Base-by-base conservation (phyloP, 306 rosid species). In the Casuarina cunninghamiana region DNA sequence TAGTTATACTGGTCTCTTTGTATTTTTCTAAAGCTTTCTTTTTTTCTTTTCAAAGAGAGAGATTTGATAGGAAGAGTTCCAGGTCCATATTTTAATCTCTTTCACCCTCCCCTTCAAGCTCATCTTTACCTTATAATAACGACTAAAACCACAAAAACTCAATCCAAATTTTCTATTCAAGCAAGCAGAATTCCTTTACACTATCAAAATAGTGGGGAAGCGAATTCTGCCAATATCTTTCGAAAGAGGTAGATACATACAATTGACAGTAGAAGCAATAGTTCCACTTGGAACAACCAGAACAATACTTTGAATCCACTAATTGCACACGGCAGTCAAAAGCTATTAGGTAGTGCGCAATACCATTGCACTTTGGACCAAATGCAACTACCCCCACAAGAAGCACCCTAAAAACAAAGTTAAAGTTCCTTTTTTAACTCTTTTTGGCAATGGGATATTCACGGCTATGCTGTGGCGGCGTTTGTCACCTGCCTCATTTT, bases 341-440 rank as follows among this genome's bases (percentile, higher is more conserved):
- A 87, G 85, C 76, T 65, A 8, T 49, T 48, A 87, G 96, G 91
- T 82, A 88, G 88, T 90, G 21, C 91, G 93, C 98, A 90, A 87
- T 90, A 90, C 32, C 85, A 26, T 43, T 37, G 50, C 19, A 12
- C 5, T 12, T n/a, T 3, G 10, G 10, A 12, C 63, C 74, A 70
- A 10, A 38, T 38, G 21, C 11, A 82, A 78, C 84, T 84, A 72
- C 45, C 69, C 77, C 74, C 69, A 16, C n/a, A 67, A 71, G 11
- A 6, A 4, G 48, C 32, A 38, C 6, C 39, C 16, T 26, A 51
- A 66, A 55, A 41, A 45, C 15, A 46, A 53, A 21, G 13, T 4
- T 38, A 2, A 3, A 70, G 35, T 0, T 26, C 32, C 32, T 26
- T 26, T 26, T 26, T 26, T 26, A 26, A 26, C 32, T 26, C 32